A percentile compares a stretch with the other conserved stretches of the same genome.
Evolutionary conservation across 495 filamentous ascomycete genomes (phyloP).

Genomic region (Terfezia boudieri): DNA sequence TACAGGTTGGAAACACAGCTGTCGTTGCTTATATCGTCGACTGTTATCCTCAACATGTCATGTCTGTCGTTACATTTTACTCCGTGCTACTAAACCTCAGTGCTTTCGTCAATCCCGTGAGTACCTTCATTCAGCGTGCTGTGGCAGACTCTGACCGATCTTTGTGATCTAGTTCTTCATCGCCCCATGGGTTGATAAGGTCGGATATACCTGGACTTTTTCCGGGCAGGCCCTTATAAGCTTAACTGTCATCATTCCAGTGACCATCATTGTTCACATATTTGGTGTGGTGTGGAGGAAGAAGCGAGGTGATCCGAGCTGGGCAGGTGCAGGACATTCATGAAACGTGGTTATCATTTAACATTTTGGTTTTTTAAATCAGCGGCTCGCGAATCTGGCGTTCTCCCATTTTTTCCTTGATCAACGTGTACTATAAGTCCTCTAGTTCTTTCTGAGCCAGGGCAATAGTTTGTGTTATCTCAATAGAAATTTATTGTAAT

Average conservation of each 20-base stretch:
- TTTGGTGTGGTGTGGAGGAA: slow-evolving; percentile 22
- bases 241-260: slow-evolving; percentile 23
- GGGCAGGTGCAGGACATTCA: slow-evolving; percentile 5
- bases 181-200: slow-evolving; percentile 27
- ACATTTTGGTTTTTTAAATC: no score
- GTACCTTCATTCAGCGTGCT: background rate
- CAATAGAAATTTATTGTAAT: no score
- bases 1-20: slow-evolving; percentile 39
- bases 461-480: no score
- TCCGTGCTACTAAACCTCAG: slow-evolving; percentile 35
- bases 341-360: background rate
- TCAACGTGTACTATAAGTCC: no score
- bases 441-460: no score
- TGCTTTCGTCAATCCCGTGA: slow-evolving; percentile 20
- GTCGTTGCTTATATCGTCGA: slow-evolving; percentile 36
- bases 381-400: no score
- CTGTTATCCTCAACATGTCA: slow-evolving; percentile 34
- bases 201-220: slow-evolving; percentile 37
- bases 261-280: slow-evolving; percentile 24
- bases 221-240: slow-evolving; percentile 31
- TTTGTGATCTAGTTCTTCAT: slow-evolving; percentile 28
- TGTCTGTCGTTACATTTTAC: slow-evolving; percentile 38
- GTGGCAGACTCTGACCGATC: background rate
- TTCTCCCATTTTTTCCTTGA: no score
- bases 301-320: slow-evolving; percentile 8